A percentile compares a stretch with the other conserved stretches of the same genome.
phyloP scores from a whole-genome alignment of 2,329 filamentous ascomycete genomes.

The Fusarium equiseti region DNA sequence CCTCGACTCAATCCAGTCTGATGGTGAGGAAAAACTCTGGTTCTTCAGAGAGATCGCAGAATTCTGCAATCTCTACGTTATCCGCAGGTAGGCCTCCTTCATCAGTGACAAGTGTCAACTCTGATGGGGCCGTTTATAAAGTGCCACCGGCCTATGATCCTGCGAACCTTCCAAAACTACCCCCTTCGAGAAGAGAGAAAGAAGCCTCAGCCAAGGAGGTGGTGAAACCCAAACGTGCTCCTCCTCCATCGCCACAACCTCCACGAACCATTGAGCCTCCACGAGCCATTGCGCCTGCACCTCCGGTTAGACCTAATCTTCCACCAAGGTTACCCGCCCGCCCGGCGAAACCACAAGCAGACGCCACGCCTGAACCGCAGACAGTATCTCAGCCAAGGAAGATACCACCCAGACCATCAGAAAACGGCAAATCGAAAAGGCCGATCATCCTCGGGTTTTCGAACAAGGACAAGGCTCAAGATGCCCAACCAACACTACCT shows the following conservation, averaged over 20 bases:
- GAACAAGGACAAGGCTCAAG: slow-evolving; percentile 22
- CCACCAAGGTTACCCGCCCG: slow-evolving; percentile 66
- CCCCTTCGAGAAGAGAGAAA: slow-evolving; percentile 65
- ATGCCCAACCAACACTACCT: slow-evolving; percentile 28
- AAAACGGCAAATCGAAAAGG: slow-evolving; percentile 32
- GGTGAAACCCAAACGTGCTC: slow-evolving; percentile 29
- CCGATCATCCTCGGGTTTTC: slow-evolving; percentile 35
- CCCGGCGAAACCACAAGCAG: slow-evolving; percentile 51
- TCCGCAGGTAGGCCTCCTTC: slow-evolving; percentile 61
- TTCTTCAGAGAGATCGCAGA: slow-evolving; percentile 68
- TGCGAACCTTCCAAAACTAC: slow-evolving; percentile 68
- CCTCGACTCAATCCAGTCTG: slow-evolving; percentile 58
- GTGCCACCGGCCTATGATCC: slow-evolving; percentile 68
- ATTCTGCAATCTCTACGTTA: slow-evolving; percentile 65
- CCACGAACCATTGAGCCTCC: slow-evolving; percentile 43
- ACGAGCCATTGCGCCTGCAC: slow-evolving; percentile 48
- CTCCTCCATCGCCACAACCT: slow-evolving; percentile 31
- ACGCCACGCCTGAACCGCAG: slow-evolving; percentile 19
- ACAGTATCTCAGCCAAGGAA: slow-evolving; percentile 28
- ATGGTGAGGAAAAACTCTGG: slow-evolving; percentile 65
- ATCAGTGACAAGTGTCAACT: slow-evolving; percentile 62
- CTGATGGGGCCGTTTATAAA: slow-evolving; percentile 59
- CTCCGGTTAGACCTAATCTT: slow-evolving; percentile 55
- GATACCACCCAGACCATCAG: slow-evolving; percentile 32
- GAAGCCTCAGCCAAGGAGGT: slow-evolving; percentile 55